These are phyloP conservation scores for Vitis hybrid DNA, from an alignment of 177 flowering plant genomes.

Conservation along the genomic window DNA sequence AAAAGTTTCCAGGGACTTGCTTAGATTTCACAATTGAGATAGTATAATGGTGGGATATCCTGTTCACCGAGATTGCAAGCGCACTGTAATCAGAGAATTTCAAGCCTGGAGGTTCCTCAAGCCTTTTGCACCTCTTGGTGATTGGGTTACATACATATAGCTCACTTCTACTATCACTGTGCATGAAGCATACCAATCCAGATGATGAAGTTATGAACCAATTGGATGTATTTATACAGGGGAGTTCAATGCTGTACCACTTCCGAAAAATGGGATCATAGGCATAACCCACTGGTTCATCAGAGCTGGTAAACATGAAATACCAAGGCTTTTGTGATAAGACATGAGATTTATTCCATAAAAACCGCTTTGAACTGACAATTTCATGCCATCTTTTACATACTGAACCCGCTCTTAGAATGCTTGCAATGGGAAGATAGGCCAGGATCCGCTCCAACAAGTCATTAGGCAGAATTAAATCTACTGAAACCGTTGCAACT, in stretches of 20 bases:
- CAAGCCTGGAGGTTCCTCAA: constrained; percentile 64
- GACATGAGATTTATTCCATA: constrained; percentile 55
- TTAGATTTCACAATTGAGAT: constrained; percentile 72
- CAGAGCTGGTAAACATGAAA: constrained; percentile 74
- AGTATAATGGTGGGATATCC: constrained; percentile 41
- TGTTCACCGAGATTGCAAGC: constrained; percentile 63
- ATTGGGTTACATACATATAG: constrained; percentile 84
- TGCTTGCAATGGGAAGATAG: constrained; percentile 75
- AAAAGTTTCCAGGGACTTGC: constrained; percentile 77
- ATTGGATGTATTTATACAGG: constrained; percentile 58
- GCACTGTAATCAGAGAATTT: constrained; percentile 81
- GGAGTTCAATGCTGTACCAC: constrained; percentile 85
- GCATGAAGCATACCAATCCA: constrained; percentile 90
- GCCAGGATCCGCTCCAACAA: constrained; percentile 77
- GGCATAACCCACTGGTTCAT: constrained; percentile 78
- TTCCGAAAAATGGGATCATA: constrained; percentile 81
- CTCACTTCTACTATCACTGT: constrained; percentile 59
- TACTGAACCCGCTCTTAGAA: constrained; percentile 80
- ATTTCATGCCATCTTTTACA: constrained; percentile 93
- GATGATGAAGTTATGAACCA: constrained; percentile 75
- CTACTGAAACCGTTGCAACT: constrained; percentile 40
- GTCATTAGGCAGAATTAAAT: constrained; percentile 77
- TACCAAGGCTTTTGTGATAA: constrained; percentile 83
- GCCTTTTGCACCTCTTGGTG: constrained; percentile 46
- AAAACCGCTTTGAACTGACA: constrained; percentile 61